A percentile compares a stretch with the other conserved stretches of the same genome.
These are phyloP conservation scores for Lasiosphaeria miniovina DNA, from an alignment of 495 filamentous ascomycete species.

Conservation along the genomic window DNA sequence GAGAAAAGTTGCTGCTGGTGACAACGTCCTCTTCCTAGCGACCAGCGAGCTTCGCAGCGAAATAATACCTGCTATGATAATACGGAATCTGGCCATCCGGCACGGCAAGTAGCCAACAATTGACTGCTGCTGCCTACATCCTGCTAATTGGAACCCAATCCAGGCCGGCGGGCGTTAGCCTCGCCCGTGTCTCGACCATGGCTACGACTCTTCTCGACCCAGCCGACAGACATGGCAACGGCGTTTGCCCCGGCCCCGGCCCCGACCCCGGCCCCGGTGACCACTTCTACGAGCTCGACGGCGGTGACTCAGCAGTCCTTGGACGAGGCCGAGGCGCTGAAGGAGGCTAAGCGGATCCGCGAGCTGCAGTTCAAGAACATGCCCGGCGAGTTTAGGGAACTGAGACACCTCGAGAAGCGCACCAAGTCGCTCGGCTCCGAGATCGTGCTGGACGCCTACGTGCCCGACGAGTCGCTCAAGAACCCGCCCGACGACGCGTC, in stretches of 20 bases:
- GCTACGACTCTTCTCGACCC: conserved; percentile 32
- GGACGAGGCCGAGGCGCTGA: conserved; percentile 3
- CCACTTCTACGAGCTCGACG: not conserved
- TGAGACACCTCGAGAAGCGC: conserved; percentile 20
- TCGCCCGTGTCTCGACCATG: conserved; percentile 37
- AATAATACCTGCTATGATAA: conserved; percentile 40
- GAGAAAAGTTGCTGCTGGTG: conserved; percentile 28
- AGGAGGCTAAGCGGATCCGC: conserved; percentile 26
- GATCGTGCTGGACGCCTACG: conserved; percentile 54
- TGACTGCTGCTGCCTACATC: not conserved
- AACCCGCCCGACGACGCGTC: conserved; percentile 80
- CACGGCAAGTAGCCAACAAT: conserved; percentile 36
- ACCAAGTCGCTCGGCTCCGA: conserved; percentile 52
- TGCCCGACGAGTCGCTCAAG: conserved; percentile 61
- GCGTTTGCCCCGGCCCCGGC: not conserved
- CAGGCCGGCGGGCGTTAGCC: conserved; percentile 48
- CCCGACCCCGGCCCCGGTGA: conserved; percentile 9
- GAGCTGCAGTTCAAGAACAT: conserved; percentile 26
- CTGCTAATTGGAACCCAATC: conserved; percentile 19
- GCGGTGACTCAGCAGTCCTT: not conserved
- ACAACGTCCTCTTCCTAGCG: conserved; percentile 9
- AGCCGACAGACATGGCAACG: not conserved
- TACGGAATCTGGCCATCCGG: conserved; percentile 50
- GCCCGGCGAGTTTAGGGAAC: conserved; percentile 28
- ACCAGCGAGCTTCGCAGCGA: not conserved